A percentile compares a stretch with the other conserved stretches of the same genome.
Conservation (phyloP, 352 stramenopile species). For the Phytophthora citricola region DNA sequence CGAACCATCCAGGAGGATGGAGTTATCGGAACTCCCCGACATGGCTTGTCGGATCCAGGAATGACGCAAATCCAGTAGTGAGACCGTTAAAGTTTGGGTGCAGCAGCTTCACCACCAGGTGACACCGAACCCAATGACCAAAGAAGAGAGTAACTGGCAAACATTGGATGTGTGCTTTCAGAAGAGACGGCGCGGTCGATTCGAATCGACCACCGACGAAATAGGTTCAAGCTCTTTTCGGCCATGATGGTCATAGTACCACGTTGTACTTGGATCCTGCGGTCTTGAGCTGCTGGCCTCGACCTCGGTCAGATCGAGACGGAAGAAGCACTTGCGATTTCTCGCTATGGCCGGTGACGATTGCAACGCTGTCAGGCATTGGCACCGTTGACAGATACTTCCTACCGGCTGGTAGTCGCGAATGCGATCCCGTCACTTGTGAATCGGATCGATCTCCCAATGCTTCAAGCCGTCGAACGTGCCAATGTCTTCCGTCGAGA, state of each 20-base stretch:
- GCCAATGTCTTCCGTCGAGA: constrained; percentile 3
- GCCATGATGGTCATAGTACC: not conserved
- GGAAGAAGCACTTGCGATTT: constrained; percentile 14
- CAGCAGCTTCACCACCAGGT: too few species aligned
- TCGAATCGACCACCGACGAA: not conserved
- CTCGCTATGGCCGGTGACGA: not conserved
- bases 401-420: not conserved
- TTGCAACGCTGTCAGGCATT: constrained; percentile 11
- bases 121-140: too few species aligned
- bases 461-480: not conserved
- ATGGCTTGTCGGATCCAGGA: constrained; percentile 11
- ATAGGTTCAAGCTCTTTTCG: constrained; percentile 2
- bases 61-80: constrained; percentile 2
- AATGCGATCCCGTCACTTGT: constrained; percentile 15
- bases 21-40: constrained; percentile 4
- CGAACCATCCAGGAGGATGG: constrained; percentile 35
- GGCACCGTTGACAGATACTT: not conserved
- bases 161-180: constrained; percentile 2
- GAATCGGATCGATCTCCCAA: constrained; percentile 19
- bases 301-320: too few species aligned
- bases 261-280: constrained; percentile 7
- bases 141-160: not conserved
- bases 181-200: not conserved
- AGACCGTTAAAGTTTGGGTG: not conserved
- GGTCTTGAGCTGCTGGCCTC: too few species aligned